Conservation (phyloP, 257 asterid species). For the Solanum corneliomulleri region DNA sequence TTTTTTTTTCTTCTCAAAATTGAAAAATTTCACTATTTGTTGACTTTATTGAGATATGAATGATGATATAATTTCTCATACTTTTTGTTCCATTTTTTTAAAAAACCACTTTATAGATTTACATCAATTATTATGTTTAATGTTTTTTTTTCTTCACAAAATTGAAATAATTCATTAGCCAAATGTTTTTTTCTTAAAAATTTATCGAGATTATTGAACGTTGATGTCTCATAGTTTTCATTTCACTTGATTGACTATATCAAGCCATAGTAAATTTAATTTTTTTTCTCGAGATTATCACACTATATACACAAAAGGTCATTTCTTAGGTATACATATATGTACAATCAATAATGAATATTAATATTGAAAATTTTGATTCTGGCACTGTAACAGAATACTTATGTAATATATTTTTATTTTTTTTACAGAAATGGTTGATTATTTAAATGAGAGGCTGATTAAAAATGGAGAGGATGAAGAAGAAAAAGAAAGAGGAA, state of each 20-base stretch:
- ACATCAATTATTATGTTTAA: background rate
- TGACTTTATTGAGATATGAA: too few species aligned
- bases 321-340: too few species aligned
- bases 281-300: background rate
- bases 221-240: background rate
- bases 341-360: too few species aligned
- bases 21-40: too few species aligned
- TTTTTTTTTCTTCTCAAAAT: too few species aligned
- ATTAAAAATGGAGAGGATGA: background rate
- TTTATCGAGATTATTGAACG: background rate
- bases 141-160: background rate
- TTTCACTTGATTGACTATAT: background rate
- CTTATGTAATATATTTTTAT: background rate
- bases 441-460: constrained; percentile 3
- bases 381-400: background rate
- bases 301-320: background rate
- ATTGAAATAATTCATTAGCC: background rate
- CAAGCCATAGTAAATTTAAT: background rate
- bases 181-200: background rate
- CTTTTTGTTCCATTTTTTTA: too few species aligned
- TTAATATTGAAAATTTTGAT: background rate
- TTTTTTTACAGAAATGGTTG: constrained; percentile 4
- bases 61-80: too few species aligned
- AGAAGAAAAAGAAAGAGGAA: too few species aligned
- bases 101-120: too few species aligned